Evolutionary conservation across 345 rosid genomes (phyloP), one percentile per base, ranked within the genome.

Genomic region (Acer negundo): DNA sequence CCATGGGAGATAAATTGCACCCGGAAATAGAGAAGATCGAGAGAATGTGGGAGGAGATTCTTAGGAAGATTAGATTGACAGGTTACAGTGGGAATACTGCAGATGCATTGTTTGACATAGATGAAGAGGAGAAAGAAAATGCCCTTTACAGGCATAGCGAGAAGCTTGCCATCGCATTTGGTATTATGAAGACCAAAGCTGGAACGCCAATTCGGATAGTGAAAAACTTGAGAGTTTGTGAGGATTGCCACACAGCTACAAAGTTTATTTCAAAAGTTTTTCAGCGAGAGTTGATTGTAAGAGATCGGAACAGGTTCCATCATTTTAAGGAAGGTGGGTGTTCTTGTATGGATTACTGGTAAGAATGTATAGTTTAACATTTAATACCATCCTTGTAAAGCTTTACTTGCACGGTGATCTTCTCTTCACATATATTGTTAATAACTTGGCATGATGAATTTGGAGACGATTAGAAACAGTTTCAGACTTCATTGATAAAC

Each of bases 281-380:
- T 69, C 58, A 75, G 40, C 83, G 92, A 58, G 94, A 91, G 84
- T 80, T 93, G 61, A 90, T 91, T 63, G 95, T 91, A 0, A 87
- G 95, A 77, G 95, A 93, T 44, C 56, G 93, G 63, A 93, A 91
- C 72, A 78, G 96, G 67, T 93, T 91, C 82, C 97, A 93, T 77
- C 93, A 89, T 89, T 91, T 93, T 80, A 82, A 78, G 82, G 79
- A 82, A 53, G 97, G 97, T 62, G 62, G 70, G 26, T 93, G 97
- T 80, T 93, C 97, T 42, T 93, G 97, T 71, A 79, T 13, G 76
- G 97, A 90, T 82, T 93, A 85, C 73, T 93, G 97, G 97, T 91
- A 68, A 84, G 10, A 26, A 19, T 15, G 8, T 28, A 2, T 28
- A 28, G 1, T 13, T 61, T n/a, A 3, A 61, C 28, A 8, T 61